A percentile compares a stretch with the other conserved stretches of the same genome.
These are phyloP conservation scores for Penicillium thymicola DNA, from an alignment of 2,329 filamentous ascomycete species.

Conservation along the genomic window DNA sequence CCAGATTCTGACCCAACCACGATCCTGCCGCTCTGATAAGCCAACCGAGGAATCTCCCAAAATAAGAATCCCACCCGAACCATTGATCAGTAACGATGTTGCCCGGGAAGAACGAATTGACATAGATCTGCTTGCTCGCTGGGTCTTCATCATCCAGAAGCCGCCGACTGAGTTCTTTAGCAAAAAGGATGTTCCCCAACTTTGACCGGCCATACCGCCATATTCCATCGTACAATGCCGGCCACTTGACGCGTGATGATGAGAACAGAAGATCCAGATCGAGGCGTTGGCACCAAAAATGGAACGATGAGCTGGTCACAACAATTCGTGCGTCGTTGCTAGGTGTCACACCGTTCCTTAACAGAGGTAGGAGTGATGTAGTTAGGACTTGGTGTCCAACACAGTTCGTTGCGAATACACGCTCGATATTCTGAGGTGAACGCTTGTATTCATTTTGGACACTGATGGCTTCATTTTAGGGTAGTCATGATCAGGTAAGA, in stretches of 20 bases:
- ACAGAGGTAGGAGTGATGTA: conserved; percentile 44
- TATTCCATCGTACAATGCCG: conserved; percentile 20
- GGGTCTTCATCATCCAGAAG: conserved; percentile 20
- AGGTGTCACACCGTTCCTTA: conserved; percentile 20
- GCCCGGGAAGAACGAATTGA: conserved; percentile 33
- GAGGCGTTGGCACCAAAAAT: conserved; percentile 26
- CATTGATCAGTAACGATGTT: conserved; percentile 34
- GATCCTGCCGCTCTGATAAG: conserved; percentile 22
- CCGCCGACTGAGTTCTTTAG: conserved; percentile 26
- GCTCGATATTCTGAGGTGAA: conserved; percentile 44
- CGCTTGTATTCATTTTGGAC: conserved; percentile 21
- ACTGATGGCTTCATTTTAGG: conserved; percentile 15
- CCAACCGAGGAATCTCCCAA: conserved; percentile 23
- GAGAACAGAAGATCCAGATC: conserved; percentile 26
- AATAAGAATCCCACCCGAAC: conserved; percentile 27
- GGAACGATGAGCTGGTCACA: conserved; percentile 38
- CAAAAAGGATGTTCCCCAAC: conserved; percentile 34
- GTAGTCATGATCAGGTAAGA: not conserved
- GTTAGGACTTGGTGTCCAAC: conserved; percentile 52
- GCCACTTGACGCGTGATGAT: conserved; percentile 20
- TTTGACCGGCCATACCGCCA: conserved; percentile 36
- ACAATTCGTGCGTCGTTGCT: conserved; percentile 45
- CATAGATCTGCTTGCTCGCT: conserved; percentile 26
- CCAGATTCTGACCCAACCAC: conserved; percentile 23
- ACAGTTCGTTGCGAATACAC: conserved; percentile 50